phyloP scores from a whole-genome alignment of 139 green algal genomes.

The Yamagishiella unicocca region DNA sequence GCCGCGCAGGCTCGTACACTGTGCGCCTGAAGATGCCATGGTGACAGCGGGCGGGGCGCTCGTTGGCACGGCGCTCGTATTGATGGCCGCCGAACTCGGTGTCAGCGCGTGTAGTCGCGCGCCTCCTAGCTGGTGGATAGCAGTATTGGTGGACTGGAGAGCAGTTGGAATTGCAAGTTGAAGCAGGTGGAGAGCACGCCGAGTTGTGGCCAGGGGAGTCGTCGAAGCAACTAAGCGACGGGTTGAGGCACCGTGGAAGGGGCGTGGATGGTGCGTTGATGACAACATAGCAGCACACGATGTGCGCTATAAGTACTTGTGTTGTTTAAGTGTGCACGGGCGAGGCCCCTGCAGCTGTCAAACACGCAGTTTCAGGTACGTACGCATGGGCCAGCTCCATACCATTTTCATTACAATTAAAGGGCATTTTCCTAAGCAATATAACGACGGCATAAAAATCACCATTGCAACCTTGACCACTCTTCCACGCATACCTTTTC shows the following conservation, averaged over 20 bases:
- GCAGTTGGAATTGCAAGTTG: background rate
- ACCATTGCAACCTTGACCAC: background rate
- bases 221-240: background rate
- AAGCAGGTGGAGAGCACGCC: conserved; percentile 9
- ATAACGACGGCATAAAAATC: background rate
- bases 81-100: conserved; percentile 1
- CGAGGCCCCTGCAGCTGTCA: background rate
- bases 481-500: too few species aligned
- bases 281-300: conserved; percentile 6
- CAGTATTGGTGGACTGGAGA: background rate
- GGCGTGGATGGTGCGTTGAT: conserved; percentile 22
- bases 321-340: background rate
- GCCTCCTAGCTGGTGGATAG: background rate
- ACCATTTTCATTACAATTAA: background rate
- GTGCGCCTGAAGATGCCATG: conserved; percentile 18
- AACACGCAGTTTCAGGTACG: background rate
- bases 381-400: background rate
- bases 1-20: conserved; percentile 43
- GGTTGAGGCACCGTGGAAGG: conserved; percentile 10
- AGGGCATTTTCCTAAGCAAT: background rate
- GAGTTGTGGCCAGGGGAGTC: background rate
- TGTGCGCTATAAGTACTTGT: conserved; percentile 5
- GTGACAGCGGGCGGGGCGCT: background rate
- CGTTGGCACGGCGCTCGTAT: background rate
- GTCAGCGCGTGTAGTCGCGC: background rate